Conservation (phyloP, 2,329 filamentous ascomycete species). For the Fusarium staphyleae region DNA sequence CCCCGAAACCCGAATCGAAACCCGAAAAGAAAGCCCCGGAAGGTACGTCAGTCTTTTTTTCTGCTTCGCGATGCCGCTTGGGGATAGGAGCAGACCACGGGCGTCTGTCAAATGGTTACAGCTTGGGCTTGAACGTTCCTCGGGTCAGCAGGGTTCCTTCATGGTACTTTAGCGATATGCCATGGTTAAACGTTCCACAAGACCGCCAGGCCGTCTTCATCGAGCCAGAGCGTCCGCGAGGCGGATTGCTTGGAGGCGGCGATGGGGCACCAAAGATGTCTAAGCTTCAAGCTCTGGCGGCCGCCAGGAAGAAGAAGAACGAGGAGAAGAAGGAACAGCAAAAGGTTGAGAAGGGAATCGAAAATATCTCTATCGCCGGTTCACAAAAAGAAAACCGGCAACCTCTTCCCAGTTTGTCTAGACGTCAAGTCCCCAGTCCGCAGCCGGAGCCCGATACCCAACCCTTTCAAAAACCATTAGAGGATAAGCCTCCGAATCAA, state of each 20-base stretch:
- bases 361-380: constrained; percentile 45
- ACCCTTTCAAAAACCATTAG: background rate
- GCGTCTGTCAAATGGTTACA: constrained; percentile 22
- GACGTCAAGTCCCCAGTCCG: constrained; percentile 27
- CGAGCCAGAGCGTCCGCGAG: constrained; percentile 60
- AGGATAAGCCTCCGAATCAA: background rate
- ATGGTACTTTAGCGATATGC: constrained; percentile 81
- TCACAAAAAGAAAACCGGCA: constrained; percentile 42
- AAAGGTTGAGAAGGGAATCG: constrained; percentile 41
- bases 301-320: constrained; percentile 83
- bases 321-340: constrained; percentile 61
- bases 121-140: constrained; percentile 25
- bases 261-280: constrained; percentile 74
- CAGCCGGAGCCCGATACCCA: constrained; percentile 1
- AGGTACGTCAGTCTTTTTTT: constrained; percentile 52
- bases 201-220: constrained; percentile 71
- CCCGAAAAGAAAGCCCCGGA: constrained; percentile 52
- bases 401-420: constrained; percentile 27
- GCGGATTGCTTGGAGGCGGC: constrained; percentile 80
- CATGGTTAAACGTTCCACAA: constrained; percentile 79
- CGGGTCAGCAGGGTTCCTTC: constrained; percentile 43
- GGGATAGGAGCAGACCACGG: constrained; percentile 45
- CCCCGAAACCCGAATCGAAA: constrained; percentile 53
- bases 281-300: constrained; percentile 89
- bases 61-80: constrained; percentile 39